Evolutionary conservation across 768 basidiomycete genomes (phyloP).

Genomic region (Sarcomyxa edulis): DNA sequence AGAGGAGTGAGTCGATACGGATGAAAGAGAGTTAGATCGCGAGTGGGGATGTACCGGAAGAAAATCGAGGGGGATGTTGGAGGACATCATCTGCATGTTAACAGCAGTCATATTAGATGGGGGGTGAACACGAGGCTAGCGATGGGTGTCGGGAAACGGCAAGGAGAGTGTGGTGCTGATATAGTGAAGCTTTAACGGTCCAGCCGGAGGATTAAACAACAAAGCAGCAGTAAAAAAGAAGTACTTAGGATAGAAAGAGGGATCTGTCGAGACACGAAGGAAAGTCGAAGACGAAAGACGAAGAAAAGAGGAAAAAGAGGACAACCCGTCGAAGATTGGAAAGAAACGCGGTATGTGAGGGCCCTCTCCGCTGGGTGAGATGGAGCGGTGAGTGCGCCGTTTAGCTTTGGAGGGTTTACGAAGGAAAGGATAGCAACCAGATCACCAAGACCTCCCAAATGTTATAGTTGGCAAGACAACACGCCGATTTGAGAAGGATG

Average conservation of each 20-base stretch:
- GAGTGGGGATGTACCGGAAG: constrained; percentile 62
- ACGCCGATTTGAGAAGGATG: constrained; percentile 14
- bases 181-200: constrained; percentile 3
- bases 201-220: constrained; percentile 7
- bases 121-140: constrained; percentile 8
- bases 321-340: neutral
- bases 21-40: constrained; percentile 74
- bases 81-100: constrained; percentile 69
- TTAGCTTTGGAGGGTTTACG: neutral
- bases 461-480: constrained; percentile 59
- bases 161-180: neutral
- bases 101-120: constrained; percentile 59
- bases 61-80: constrained; percentile 67
- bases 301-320: neutral
- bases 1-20: constrained; percentile 67
- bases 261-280: constrained; percentile 7
- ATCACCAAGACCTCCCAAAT: constrained; percentile 26
- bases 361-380: neutral
- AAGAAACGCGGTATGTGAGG: neutral
- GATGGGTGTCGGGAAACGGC: constrained; percentile 11
- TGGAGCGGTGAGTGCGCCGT: neutral
- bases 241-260: constrained; percentile 5
- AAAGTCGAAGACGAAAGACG: constrained; percentile 6
- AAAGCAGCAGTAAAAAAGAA: constrained; percentile 7
- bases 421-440: constrained; percentile 6